Percentiles rank a stretch among this genome's conserved stretches.
Conservation (phyloP, 2,329 filamentous ascomycete species). For the Ceratocystis albifundus region DNA sequence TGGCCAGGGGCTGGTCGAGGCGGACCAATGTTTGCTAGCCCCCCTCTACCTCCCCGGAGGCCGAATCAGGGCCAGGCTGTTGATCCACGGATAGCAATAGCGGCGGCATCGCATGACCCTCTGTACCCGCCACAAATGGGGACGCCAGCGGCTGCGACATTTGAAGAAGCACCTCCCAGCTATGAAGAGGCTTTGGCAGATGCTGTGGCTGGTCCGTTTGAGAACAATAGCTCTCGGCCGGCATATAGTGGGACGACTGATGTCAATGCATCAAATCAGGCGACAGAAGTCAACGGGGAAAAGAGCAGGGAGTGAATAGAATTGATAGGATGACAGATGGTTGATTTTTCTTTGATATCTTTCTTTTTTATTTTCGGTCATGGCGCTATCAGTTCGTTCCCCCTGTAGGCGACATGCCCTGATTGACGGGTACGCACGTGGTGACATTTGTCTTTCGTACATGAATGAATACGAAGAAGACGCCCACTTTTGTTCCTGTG, state of each 20-base stretch:
- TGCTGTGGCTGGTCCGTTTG: slow-evolving; percentile 55
- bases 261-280: slow-evolving; percentile 33
- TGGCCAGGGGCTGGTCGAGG: not conserved
- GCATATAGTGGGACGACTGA: slow-evolving; percentile 56
- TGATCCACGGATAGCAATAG: slow-evolving; percentile 25
- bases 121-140: slow-evolving; percentile 50
- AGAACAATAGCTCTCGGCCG: slow-evolving; percentile 48
- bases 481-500: no score
- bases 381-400: no score
- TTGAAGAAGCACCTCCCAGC: slow-evolving; percentile 78
- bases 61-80: slow-evolving; percentile 19
- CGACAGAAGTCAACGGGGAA: not conserved
- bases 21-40: slow-evolving; percentile 24
- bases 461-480: not conserved
- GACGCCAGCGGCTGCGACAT: slow-evolving; percentile 33
- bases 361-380: no score
- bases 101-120: slow-evolving; percentile 35
- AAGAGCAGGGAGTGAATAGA: not conserved
- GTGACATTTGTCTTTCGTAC: not conserved
- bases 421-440: no score
- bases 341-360: no score
- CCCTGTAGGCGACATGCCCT: no score
- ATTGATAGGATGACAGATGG: not conserved
- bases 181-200: slow-evolving; percentile 89
- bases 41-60: slow-evolving; percentile 25